These are phyloP conservation scores for Claviceps purpurea DNA, from an alignment of 2,329 filamentous ascomycete genomes.

Conservation along the genomic window DNA sequence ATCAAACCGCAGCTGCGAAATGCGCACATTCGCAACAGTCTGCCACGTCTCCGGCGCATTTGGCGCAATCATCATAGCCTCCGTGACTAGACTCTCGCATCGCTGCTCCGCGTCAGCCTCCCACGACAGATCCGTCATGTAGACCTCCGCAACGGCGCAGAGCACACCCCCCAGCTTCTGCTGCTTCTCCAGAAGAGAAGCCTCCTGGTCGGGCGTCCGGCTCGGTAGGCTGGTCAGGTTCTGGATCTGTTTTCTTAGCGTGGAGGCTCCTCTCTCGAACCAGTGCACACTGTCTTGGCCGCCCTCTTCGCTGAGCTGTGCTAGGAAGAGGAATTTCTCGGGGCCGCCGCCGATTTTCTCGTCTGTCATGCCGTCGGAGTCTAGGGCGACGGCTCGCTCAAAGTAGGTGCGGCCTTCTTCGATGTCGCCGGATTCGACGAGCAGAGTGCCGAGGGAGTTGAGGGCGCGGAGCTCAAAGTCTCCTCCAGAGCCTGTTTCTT, in stretches of 20 bases:
- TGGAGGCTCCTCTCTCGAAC: constrained; percentile 58
- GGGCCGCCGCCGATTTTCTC: constrained; percentile 67
- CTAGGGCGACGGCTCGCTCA: constrained; percentile 56
- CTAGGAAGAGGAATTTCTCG: constrained; percentile 91
- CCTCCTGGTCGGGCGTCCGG: constrained; percentile 27
- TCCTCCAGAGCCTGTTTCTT: constrained; percentile 29
- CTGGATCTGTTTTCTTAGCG: constrained; percentile 60
- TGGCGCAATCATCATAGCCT: constrained; percentile 76
- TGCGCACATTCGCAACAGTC: constrained; percentile 83
- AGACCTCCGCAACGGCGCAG: constrained; percentile 89
- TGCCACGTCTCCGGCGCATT: constrained; percentile 81
- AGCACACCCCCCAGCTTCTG: constrained; percentile 79
- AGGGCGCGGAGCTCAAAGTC: constrained; percentile 50
- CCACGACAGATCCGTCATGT: constrained; percentile 96
- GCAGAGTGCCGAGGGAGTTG: constrained; percentile 68
- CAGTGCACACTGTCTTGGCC: constrained; percentile 51
- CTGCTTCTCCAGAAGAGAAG: constrained; percentile 51
- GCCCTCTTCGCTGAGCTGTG: constrained; percentile 68
- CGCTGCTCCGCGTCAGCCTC: constrained; percentile 79
- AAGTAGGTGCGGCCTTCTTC: constrained; percentile 64
- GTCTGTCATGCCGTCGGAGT: constrained; percentile 58
- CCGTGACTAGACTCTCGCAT: constrained; percentile 80
- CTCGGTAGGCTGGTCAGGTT: constrained; percentile 36
- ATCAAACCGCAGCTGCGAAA: constrained; percentile 68
- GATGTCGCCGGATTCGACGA: constrained; percentile 69